Percentiles rank a stretch among this genome's conserved stretches.
Conservation (phyloP, 2,329 filamentous ascomycete genomes). For the Fusarium vanettenii region DNA sequence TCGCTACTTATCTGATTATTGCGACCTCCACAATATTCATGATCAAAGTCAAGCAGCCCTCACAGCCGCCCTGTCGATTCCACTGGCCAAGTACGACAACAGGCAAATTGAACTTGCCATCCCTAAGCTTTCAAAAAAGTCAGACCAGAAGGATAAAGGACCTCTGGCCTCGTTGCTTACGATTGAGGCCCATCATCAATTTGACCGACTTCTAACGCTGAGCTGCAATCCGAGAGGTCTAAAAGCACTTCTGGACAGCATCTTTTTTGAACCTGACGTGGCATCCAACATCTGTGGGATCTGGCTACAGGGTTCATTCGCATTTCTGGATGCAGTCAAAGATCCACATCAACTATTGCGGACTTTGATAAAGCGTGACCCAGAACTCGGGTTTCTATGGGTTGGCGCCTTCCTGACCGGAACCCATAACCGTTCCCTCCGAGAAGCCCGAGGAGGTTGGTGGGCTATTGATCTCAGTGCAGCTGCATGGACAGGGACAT, state of each 20-base stretch:
- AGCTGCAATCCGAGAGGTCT: background rate
- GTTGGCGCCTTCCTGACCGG: slow-evolving; percentile 29
- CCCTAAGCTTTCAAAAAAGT: background rate
- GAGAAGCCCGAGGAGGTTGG: slow-evolving; percentile 12
- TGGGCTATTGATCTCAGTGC: slow-evolving; percentile 19
- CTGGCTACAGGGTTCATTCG: background rate
- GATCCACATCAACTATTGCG: slow-evolving; percentile 9
- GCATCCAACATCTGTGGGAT: background rate
- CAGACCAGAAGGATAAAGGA: background rate
- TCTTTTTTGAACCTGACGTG: background rate
- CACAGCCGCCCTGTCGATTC: background rate
- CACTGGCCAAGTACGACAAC: background rate
- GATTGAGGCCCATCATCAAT: no score
- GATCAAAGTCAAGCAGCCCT: background rate
- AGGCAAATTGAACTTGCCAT: background rate
- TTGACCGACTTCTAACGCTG: background rate
- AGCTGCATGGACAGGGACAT: slow-evolving; percentile 23
- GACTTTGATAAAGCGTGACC: slow-evolving; percentile 21
- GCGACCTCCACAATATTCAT: background rate
- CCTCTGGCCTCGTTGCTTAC: background rate
- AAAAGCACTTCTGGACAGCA: background rate
- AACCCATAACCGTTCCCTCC: background rate
- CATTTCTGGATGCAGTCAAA: background rate
- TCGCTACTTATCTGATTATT: background rate
- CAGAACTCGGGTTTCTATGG: slow-evolving; percentile 27